These are phyloP conservation scores for Gossypium ekmanianum DNA, from an alignment of 345 rosid genomes.

Conservation along the genomic window DNA sequence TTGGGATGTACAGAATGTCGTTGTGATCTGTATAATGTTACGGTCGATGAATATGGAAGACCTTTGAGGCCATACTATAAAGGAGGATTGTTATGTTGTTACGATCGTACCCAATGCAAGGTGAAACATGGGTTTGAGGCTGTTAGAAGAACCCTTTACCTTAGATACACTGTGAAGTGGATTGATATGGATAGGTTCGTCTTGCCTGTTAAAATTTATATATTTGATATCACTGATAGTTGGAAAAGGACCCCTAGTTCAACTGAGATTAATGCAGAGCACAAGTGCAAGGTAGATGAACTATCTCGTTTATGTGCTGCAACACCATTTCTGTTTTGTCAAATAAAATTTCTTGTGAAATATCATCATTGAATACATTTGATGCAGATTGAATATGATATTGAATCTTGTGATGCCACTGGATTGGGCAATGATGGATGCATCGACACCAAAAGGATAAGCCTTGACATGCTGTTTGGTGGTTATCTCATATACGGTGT, in stretches of 20 bases:
- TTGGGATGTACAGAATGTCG: constrained; percentile 79
- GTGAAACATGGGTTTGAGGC: constrained; percentile 49
- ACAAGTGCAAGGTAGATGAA: constrained; percentile 55
- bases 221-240: constrained; percentile 80
- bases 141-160: constrained; percentile 43
- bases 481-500: constrained; percentile 83
- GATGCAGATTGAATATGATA: constrained; percentile 62
- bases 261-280: constrained; percentile 33
- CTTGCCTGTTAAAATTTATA: constrained; percentile 62
- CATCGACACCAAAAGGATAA: constrained; percentile 45
- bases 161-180: constrained; percentile 71
- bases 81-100: constrained; percentile 77
- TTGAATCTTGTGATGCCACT: constrained; percentile 46
- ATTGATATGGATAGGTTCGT: constrained; percentile 56
- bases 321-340: not conserved
- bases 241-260: constrained; percentile 40
- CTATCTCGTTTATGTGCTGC: not conserved
- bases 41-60: constrained; percentile 49
- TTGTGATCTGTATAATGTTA: constrained; percentile 71
- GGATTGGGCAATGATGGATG: constrained; percentile 26
- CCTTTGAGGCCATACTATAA: constrained; percentile 49
- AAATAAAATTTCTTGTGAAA: not conserved
- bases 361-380: not conserved
- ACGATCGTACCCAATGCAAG: constrained; percentile 64
- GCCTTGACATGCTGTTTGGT: constrained; percentile 51